Evolutionary conservation across 306 rosid genomes (phyloP).

Genomic region (Cicer arietinum): DNA sequence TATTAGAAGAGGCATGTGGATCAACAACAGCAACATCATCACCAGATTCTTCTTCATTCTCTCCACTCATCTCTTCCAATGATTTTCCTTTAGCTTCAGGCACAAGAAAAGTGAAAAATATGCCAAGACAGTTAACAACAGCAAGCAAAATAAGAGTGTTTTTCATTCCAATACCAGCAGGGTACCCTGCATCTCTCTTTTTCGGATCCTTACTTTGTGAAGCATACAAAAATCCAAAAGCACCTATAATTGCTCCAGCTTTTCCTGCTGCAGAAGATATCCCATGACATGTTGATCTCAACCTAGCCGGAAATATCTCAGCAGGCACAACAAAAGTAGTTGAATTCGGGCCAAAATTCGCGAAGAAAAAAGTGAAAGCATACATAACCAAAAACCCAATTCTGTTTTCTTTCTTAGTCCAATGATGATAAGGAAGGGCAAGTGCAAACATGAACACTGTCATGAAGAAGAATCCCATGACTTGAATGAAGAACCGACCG

Average conservation of each 20-base stretch:
- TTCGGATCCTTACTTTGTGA: slow-evolving; percentile 31
- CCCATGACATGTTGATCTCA: slow-evolving; percentile 48
- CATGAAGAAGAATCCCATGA: slow-evolving; percentile 53
- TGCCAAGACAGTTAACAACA: slow-evolving; percentile 37
- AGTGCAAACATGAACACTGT: slow-evolving; percentile 48
- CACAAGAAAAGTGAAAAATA: slow-evolving; percentile 41
- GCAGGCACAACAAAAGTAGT: slow-evolving; percentile 50
- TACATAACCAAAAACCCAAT: slow-evolving; percentile 45
- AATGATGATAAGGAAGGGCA: slow-evolving; percentile 44
- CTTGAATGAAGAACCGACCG: slow-evolving; percentile 44
- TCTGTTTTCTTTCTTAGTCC: slow-evolving; percentile 38
- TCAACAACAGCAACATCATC: neutral
- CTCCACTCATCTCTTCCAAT: slow-evolving; percentile 43
- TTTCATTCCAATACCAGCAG: slow-evolving; percentile 51
- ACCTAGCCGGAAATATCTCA: slow-evolving; percentile 47
- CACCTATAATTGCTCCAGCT: slow-evolving; percentile 44
- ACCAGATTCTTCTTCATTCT: slow-evolving; percentile 46
- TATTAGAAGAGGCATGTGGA: neutral
- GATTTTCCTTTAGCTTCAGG: slow-evolving; percentile 49
- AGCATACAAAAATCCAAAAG: slow-evolving; percentile 48
- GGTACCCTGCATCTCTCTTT: slow-evolving; percentile 46
- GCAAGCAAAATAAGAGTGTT: slow-evolving; percentile 45
- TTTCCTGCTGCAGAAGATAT: slow-evolving; percentile 47
- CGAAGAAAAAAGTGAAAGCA: slow-evolving; percentile 43
- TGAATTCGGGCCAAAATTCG: slow-evolving; percentile 48